Percentiles rank a stretch among this genome's conserved stretches.
Conservation (phyloP, 1,284 basidiomycete species). For the Lentinula novae-zelandiae region DNA sequence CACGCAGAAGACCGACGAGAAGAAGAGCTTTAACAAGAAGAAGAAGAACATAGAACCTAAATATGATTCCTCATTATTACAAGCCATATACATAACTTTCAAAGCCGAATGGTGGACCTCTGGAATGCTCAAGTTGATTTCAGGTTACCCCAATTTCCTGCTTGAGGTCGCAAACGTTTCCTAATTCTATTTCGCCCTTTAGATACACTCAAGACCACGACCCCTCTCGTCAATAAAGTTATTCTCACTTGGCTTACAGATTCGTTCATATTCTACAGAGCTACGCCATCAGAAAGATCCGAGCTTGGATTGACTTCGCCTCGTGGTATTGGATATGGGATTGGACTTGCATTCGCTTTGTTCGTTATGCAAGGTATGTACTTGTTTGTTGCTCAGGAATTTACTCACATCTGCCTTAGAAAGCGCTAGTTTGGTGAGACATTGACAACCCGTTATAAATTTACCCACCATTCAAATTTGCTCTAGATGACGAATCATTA, state of each 20-base stretch:
- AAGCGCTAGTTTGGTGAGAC: conserved; percentile 42
- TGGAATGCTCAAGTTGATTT: conserved; percentile 50
- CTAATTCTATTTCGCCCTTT: not conserved
- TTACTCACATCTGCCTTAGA: conserved; percentile 27
- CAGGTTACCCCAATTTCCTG: conserved; percentile 36
- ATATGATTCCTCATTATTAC: conserved; percentile 57
- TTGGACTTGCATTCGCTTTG: conserved; percentile 54
- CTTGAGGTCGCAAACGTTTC: not conserved
- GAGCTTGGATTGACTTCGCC: conserved; percentile 32
- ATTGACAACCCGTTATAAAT: not conserved
- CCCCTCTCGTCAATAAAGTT: conserved; percentile 60
- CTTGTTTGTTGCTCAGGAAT: conserved; percentile 1
- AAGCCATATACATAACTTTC: conserved; percentile 56
- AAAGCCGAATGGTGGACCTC: conserved; percentile 48
- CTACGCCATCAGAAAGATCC: conserved; percentile 34
- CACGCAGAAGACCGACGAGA: not conserved
- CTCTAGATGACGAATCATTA: conserved; percentile 48
- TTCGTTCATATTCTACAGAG: conserved; percentile 44
- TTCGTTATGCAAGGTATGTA: conserved; percentile 65
- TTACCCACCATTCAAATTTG: not conserved
- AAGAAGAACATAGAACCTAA: conserved; percentile 19
- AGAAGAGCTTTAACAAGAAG: not conserved
- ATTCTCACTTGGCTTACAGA: conserved; percentile 60
- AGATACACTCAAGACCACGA: conserved; percentile 59
- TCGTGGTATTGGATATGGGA: conserved; percentile 52